Percentiles rank a stretch among this genome's conserved stretches.
phyloP scores from a whole-genome alignment of 2,329 filamentous ascomycete genomes.

The Apiospora pterosperma region DNA sequence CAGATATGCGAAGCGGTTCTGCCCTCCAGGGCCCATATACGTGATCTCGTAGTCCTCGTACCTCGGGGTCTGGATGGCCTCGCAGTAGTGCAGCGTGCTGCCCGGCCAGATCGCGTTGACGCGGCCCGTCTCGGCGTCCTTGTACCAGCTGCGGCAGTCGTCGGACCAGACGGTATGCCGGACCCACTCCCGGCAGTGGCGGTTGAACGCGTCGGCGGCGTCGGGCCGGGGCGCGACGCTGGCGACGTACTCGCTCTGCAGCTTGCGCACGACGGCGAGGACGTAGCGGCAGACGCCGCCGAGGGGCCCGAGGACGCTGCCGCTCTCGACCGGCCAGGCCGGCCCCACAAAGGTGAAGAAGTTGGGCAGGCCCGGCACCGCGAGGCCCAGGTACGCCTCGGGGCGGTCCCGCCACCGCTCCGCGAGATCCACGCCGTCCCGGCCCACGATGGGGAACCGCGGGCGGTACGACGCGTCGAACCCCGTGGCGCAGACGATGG shows the following conservation, averaged over 20 bases:
- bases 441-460: background rate
- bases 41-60: slow-evolving; percentile 17
- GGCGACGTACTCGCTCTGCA: slow-evolving; percentile 13
- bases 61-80: slow-evolving; percentile 15
- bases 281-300: slow-evolving; percentile 10
- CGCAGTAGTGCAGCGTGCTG: slow-evolving; percentile 13
- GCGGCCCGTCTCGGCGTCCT: slow-evolving; percentile 8
- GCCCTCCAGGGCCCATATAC: slow-evolving; percentile 1
- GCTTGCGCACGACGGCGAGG: slow-evolving; percentile 12
- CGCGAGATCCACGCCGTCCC: background rate
- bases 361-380: background rate
- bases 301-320: background rate
- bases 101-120: slow-evolving; percentile 15
- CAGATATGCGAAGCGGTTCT: slow-evolving; percentile 5
- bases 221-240: slow-evolving; percentile 12
- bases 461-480: background rate
- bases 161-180: slow-evolving; percentile 19
- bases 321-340: background rate
- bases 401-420: background rate
- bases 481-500: background rate
- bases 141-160: slow-evolving; percentile 16
- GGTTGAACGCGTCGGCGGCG: slow-evolving; percentile 22
- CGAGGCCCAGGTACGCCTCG: background rate
- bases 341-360: background rate
- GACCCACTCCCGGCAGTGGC: slow-evolving; percentile 24